Evolutionary conservation across 2,329 filamentous ascomycete species (phyloP), one percentile per base, ranked within the genome.

Genomic region (Pseudogymnoascus sp.): DNA sequence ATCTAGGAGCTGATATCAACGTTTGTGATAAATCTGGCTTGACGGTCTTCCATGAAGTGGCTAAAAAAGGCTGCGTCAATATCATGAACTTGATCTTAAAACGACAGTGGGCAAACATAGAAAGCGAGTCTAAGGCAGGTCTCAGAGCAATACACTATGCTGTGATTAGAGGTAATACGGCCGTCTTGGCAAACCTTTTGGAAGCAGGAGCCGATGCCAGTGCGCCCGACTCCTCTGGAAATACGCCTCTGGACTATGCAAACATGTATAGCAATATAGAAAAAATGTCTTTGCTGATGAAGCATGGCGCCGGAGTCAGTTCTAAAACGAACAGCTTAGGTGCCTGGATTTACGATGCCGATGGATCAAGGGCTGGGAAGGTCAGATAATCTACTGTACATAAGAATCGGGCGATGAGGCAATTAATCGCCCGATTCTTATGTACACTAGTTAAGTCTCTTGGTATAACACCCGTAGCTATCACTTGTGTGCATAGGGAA

Each of bases 211-310:
- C 35, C 21, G 36, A 58, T 10, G 15, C 25, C 38, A 38, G 62
- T 41, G 27, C 39, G 25, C 9, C 12, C 13, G 60, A 64, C n/a
- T 62, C n/a, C 39, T 61, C 59, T 25, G 63, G 61, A 12, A 65
- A 65, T 63, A 63, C 61, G 17, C 41, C 33, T 29, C 61, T 65
- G 12, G 61, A 65, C 39, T 65, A 55, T 29, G 61, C 61, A 17
- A 62, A 61, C 12, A 60, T 59, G 29, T 63, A 48, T 61, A 35
- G 41, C n/a, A 61, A 17, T 38, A 17, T 61, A 27, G 35, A 13
- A n/a, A 29, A 48, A 21, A 38, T 64, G n/a, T 15, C 27, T 17
- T 59, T 33, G 29, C 17, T 62, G 39, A 38, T 64, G 12, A 35
- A 42, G 10, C 31, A 51, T 48, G 61, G 61, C 5, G 61, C 59